Base-by-base conservation (phyloP, 2,329 filamentous ascomycete genomes). In the Dissoconium aciculare region DNA sequence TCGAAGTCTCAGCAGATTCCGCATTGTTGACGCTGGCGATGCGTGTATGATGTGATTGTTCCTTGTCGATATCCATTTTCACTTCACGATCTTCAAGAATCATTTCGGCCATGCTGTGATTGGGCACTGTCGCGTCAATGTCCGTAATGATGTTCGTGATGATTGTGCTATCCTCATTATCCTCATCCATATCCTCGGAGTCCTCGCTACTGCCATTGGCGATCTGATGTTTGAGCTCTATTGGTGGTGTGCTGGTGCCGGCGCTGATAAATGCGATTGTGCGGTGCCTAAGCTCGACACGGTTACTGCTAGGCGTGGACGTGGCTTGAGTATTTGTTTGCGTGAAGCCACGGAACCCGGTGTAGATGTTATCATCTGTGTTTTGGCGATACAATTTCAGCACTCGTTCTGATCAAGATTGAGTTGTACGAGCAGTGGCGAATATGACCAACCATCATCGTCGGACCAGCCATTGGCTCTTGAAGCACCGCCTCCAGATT, bases 251-350 rank as follows among this genome's bases (percentile, higher is more conserved):
- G 31, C 63, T 50, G 24, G 52, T 54, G 13, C 69, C 70, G 17
- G 69, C 71, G 46, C 69, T 73, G 36, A 78, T 63, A 46, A 79
- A 79, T 2, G 54, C 50, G 30, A 78, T 62, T 14, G 57, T 56
- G 32, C 64, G 59, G 42, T 74, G 55, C 35, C 74, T 62, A 29
- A 78, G 57, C 39, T 62, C 63, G 29, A 56, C 52, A 37, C 61
- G 59, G 3, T 59, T 50, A 33, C 60, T 58, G 51, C 62, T 65
- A 27, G 57, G 49, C 16, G 55, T 40, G 24, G 31, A 31, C 5
- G 28, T 19, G 31, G 15, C 35, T 29, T 17, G 34, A 33, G 33
- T 30, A 27, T 26, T 35, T 27, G 9, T 24, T 32, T 44, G 38
- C 33, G 44, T 32, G 26, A 53, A 52, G 33, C 49, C 50, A 32